phyloP scores from a whole-genome alignment of 768 basidiomycete species.

The Naganishia onofrii region DNA sequence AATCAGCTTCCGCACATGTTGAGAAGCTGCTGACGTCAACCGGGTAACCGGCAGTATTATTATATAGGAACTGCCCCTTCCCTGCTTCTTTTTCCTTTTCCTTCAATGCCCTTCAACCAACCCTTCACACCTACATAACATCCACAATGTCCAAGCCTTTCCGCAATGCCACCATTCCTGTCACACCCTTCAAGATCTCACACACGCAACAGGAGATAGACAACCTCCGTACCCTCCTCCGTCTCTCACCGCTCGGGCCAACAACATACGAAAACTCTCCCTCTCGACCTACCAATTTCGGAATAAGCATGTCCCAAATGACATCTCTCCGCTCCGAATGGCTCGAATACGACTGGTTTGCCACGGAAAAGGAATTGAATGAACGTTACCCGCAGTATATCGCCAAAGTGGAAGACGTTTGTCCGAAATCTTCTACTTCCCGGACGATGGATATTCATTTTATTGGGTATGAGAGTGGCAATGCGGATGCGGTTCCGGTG shows the following conservation, averaged over 20 bases:
- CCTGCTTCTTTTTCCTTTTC: too few species aligned
- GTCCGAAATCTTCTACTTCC: neutral
- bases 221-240: slow-evolving; percentile 30
- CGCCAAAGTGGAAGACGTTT: slow-evolving; percentile 8
- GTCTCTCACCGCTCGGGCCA: slow-evolving; percentile 25
- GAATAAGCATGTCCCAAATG: slow-evolving; percentile 22
- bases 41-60: too few species aligned
- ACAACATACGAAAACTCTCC: slow-evolving; percentile 24
- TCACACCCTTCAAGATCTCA: slow-evolving; percentile 29
- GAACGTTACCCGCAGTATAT: slow-evolving; percentile 24
- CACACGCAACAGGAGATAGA: slow-evolving; percentile 24
- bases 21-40: too few species aligned
- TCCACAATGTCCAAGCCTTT: slow-evolving; percentile 6
- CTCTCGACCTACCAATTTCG: slow-evolving; percentile 1
- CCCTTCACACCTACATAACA: neutral
- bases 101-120: neutral
- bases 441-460: slow-evolving; percentile 20
- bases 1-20: too few species aligned
- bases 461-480: slow-evolving; percentile 6
- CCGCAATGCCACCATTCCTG: slow-evolving; percentile 20
- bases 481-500: slow-evolving; percentile 12
- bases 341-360: slow-evolving; percentile 23
- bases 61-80: too few species aligned
- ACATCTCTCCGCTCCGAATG: slow-evolving; percentile 14
- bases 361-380: slow-evolving; percentile 20